Evolutionary conservation across 371 early-diverging fungal species (phyloP), one percentile per base, ranked within the genome.

Genomic region (Mortierella sp.): DNA sequence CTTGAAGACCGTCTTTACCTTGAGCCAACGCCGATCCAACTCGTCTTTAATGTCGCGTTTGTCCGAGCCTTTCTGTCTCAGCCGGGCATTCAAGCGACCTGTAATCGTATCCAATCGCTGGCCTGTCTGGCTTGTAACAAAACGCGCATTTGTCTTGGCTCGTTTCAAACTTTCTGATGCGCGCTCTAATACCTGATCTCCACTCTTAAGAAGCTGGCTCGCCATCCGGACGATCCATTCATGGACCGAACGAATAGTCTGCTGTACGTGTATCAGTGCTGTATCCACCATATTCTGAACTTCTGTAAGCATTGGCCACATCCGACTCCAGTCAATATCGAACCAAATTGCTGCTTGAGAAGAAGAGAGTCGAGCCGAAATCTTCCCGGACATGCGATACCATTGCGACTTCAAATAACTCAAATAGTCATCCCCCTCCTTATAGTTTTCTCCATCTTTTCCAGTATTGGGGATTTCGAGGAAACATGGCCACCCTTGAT

Each of bases 1-100:
- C 9, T 21, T 30, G 11, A 43, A 65, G 30, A 70, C 25, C 23
- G n/a, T 45, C 57, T 70, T 65, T 30, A 70, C 70, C 26, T 74
- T 74, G 9, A 28, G 19, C 23, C 57, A 37, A 5, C 9, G 37
- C 9, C 37, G 37, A 37, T 3, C 37, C 9, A 9, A 9, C 37
- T 9, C 37, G 9, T 37, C 37, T 37, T 37, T 37, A 3, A 9
- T 3, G 37, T 37, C 5, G 37, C 37, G 37, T 37, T 37, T 9
- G 37, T 37, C 37, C 37, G 37, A 5, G 37, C 9, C 37, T 37
- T 37, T 37, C 9, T 9, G 3, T 3, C 5, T 37, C 37, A 37
- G 3, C 37, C 9, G 3, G 37, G 37, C 37, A 37, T 3, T 9
- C 37, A 37, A 37, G 5, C 37, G 37, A 9, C 9, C 37, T 9